Conservation (phyloP, 257 asterid species). For the Oldenlandia corymbosa region DNA sequence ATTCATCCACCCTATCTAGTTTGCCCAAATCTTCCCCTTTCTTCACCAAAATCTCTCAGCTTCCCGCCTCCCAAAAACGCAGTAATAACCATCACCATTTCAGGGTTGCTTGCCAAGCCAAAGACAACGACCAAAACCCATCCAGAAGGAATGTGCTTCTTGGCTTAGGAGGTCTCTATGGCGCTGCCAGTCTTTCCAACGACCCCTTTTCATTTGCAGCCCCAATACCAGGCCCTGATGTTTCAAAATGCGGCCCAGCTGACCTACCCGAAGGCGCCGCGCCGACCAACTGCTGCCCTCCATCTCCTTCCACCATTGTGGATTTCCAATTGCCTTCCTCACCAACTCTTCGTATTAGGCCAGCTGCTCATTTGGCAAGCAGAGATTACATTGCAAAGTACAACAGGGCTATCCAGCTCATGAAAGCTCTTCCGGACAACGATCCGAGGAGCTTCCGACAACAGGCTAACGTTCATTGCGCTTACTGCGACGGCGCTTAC, state of each 20-base stretch:
- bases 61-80: slow-evolving; percentile 16
- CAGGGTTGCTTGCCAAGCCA: slow-evolving; percentile 47
- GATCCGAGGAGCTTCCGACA: slow-evolving; percentile 81
- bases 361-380: slow-evolving; percentile 68
- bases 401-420: slow-evolving; percentile 47
- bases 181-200: slow-evolving; percentile 46
- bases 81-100: slow-evolving; percentile 14
- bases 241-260: slow-evolving; percentile 70
- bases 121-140: slow-evolving; percentile 14
- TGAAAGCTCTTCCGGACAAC: slow-evolving; percentile 69
- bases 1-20: slow-evolving; percentile 22
- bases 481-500: slow-evolving; percentile 81
- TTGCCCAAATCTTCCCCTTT: slow-evolving; percentile 14
- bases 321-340: slow-evolving; percentile 51
- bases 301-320: slow-evolving; percentile 25
- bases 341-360: slow-evolving; percentile 45
- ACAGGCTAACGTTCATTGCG: slow-evolving; percentile 79
- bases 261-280: slow-evolving; percentile 54
- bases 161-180: slow-evolving; percentile 70
- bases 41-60: slow-evolving; percentile 21
- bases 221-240: slow-evolving; percentile 58
- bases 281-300: slow-evolving; percentile 75
- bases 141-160: slow-evolving; percentile 49
- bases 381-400: slow-evolving; percentile 49
- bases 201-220: slow-evolving; percentile 52